Evolutionary conservation across 1,284 basidiomycete genomes (phyloP).

Genomic region (Cerioporus squamosus): DNA sequence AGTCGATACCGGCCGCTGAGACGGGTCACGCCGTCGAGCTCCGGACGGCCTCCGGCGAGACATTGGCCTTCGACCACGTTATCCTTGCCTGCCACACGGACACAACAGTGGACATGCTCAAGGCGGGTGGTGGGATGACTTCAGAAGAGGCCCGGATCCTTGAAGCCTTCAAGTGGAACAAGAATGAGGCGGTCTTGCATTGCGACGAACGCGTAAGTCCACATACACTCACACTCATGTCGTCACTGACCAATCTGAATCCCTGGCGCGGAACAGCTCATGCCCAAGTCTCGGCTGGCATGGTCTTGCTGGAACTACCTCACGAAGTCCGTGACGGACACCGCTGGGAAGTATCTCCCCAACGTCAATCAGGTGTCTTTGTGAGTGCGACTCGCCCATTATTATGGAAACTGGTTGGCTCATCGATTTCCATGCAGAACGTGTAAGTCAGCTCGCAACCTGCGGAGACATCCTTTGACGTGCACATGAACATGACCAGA

Average conservation of each 20-base stretch:
- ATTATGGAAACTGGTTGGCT: neutral
- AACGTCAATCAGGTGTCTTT: conserved; percentile 67
- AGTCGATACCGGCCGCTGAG: conserved; percentile 1
- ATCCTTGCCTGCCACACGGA: conserved; percentile 83
- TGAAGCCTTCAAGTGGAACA: conserved; percentile 67
- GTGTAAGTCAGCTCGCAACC: conserved; percentile 37
- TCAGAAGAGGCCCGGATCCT: conserved; percentile 63
- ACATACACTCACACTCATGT: too few relatives aligned
- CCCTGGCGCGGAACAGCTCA: conserved; percentile 48
- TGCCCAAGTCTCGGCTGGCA: conserved; percentile 62
- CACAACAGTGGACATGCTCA: conserved; percentile 62
- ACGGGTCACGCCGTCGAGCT: conserved; percentile 40
- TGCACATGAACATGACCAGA: neutral
- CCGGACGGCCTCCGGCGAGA: conserved; percentile 46
- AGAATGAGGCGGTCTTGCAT: conserved; percentile 76
- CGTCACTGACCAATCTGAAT: neutral
- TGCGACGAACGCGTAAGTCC: conserved; percentile 54
- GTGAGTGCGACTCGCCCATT: conserved; percentile 45
- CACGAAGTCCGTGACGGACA: conserved; percentile 49
- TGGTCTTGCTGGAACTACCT: conserved; percentile 84
- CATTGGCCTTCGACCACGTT: conserved; percentile 69
- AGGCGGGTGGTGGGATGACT: conserved; percentile 54
- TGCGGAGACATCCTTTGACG: neutral
- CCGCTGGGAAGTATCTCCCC: conserved; percentile 42
- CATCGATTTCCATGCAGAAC: conserved; percentile 32